Conservation (phyloP, 495 filamentous ascomycete genomes). For the Aspergillus sclerotioniger region DNA sequence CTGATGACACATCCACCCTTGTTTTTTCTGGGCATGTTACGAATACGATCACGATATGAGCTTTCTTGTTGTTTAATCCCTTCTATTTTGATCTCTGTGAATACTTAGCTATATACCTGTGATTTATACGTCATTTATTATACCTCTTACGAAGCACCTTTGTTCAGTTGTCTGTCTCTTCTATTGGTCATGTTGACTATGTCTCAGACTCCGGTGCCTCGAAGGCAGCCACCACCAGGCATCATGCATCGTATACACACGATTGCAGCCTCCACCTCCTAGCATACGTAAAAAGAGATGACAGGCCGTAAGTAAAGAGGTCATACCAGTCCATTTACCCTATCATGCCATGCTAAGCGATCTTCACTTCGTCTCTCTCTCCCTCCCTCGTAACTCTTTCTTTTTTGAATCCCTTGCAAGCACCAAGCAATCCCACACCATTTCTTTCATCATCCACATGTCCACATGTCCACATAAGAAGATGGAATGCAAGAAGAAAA, state of each 20-base stretch:
- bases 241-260: not conserved
- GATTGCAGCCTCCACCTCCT: not conserved
- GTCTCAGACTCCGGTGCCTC: not conserved
- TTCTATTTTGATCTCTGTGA: not conserved
- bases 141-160: too few relatives aligned
- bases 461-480: not conserved
- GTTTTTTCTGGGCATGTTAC: not conserved
- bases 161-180: not conserved
- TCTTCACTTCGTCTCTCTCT: conserved; percentile 24
- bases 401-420: conserved; percentile 8
- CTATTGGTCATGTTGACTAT: not conserved
- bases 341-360: conserved; percentile 23
- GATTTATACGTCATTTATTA: too few relatives aligned
- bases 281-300: not conserved
- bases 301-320: conserved; percentile 1
- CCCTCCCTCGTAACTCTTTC: not conserved
- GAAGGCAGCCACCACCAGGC: not conserved
- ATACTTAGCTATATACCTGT: conserved; percentile 3
- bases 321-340: conserved; percentile 23
- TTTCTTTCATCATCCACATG: conserved; percentile 20
- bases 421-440: conserved; percentile 6
- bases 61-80: not conserved
- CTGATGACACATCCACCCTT: not conserved
- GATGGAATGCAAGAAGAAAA: conserved; percentile 8
- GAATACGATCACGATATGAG: not conserved